Evolutionary conservation across 129 eudicot genomes (phyloP), one percentile per base, ranked within the genome.

Genomic region (Chrysanthemum makinoi): DNA sequence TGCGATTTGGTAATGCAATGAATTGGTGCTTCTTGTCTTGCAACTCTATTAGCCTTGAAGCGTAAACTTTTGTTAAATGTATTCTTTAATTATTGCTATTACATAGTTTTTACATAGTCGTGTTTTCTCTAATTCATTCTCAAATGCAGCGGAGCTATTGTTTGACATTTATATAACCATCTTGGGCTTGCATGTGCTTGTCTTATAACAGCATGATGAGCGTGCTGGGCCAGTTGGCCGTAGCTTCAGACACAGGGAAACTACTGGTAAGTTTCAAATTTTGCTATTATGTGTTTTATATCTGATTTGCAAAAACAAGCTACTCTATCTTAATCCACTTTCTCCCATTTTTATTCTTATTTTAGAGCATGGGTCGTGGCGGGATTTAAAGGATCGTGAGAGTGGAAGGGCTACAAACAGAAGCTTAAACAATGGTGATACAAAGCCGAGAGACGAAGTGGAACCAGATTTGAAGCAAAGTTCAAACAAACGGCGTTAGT

Each of bases 311-410:
- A 22, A 22, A 51, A 17, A 49, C 0, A 14, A 16, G 35, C 10
- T 65, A 20, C 65, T 9, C 4, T 68, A 19, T 56, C 18, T 24
- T 20, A 69, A 26, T 22, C n/a, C 12, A 44, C 30, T 74, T 39
- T 6, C 30, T 11, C 11, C 50, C 49, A 22, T 59, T 76, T 62
- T 63, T 63, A 48, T 53, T 30, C 15, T 1, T 15, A 57, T 85
- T 6, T 30, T 48, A 94, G 98, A 87, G 10, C 86, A 93, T 20
- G 97, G 86, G 74, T 69, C 81, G 90, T 86, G 95, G 93, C 87
- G 78, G 67, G 91, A 87, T 66, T 61, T 84, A 7, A 83, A 62
- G 76, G 88, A 83, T 68, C 85, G 77, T 62, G 83, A 73, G 56
- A 73, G 65, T 22, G 86, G 75, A 71, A 73, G 80, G 68, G 66